Evolutionary conservation across 805 yeast genomes (phyloP).

Genomic region (Wickerhamomyces mucosus): DNA sequence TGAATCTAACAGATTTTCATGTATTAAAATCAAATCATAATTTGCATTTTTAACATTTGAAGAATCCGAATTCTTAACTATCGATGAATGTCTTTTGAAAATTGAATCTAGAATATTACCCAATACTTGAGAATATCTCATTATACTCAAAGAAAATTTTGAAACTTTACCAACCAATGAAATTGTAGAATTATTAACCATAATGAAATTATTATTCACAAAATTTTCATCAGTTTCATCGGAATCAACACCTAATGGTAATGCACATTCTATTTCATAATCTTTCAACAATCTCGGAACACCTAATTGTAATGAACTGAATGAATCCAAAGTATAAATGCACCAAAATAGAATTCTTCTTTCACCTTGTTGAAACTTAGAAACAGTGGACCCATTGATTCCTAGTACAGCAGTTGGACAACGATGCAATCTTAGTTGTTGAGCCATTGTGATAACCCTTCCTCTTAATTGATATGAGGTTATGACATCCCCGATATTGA

Average conservation of each 20-base stretch:
- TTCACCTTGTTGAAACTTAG: slow-evolving; percentile 69
- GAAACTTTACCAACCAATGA: slow-evolving; percentile 65
- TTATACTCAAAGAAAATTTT: slow-evolving; percentile 49
- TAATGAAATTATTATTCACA: slow-evolving; percentile 36
- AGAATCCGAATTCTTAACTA: no score
- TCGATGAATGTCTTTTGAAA: slow-evolving; percentile 46
- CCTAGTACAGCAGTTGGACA: slow-evolving; percentile 78
- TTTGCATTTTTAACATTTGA: slow-evolving; percentile 3
- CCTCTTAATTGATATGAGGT: slow-evolving; percentile 73
- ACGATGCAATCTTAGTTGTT: slow-evolving; percentile 74
- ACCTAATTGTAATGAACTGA: slow-evolving; percentile 68
- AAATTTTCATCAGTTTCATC: slow-evolving; percentile 35
- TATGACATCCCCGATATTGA: slow-evolving; percentile 63
- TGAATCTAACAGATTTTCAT: slow-evolving; percentile 63
- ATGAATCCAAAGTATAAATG: slow-evolving; percentile 65
- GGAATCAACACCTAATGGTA: slow-evolving; percentile 50
- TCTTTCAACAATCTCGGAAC: slow-evolving; percentile 76
- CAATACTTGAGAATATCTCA: slow-evolving; percentile 63
- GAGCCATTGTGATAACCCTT: slow-evolving; percentile 71
- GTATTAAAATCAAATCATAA: slow-evolving; percentile 26
- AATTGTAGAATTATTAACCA: slow-evolving; percentile 48
- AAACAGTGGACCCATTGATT: slow-evolving; percentile 53
- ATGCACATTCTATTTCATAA: slow-evolving; percentile 76
- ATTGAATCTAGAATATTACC: slow-evolving; percentile 66
- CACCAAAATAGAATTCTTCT: slow-evolving; percentile 82